These are phyloP conservation scores for Colletotrichum simmondsii DNA, from an alignment of 2,329 filamentous ascomycete species.

Conservation along the genomic window DNA sequence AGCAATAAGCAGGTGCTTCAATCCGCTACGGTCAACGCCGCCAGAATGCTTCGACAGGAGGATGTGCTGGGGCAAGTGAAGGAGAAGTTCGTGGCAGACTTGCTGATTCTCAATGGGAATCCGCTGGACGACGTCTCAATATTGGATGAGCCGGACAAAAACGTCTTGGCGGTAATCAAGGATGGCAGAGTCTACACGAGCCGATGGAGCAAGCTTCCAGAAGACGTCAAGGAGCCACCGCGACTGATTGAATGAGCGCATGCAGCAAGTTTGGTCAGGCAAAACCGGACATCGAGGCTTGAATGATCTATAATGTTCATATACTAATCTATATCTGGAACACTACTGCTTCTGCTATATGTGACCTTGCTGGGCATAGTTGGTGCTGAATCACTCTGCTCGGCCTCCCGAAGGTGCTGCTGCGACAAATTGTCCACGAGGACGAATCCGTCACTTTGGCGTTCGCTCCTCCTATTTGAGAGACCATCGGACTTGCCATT, in stretches of 20 bases:
- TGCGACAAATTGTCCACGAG: neutral
- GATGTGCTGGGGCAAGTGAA: constrained; percentile 60
- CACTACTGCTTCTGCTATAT: neutral
- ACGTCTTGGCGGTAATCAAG: constrained; percentile 63
- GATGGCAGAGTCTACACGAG: constrained; percentile 58
- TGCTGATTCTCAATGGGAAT: constrained; percentile 62
- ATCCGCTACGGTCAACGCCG: constrained; percentile 57
- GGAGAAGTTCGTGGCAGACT: constrained; percentile 61
- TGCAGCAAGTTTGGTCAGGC: too few relatives aligned
- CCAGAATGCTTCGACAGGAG: constrained; percentile 58
- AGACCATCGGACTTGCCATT: neutral
- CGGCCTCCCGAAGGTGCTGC: neutral
- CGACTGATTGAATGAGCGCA: constrained; percentile 15
- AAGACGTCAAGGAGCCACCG: constrained; percentile 34
- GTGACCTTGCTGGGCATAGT: neutral
- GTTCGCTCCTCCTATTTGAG: neutral
- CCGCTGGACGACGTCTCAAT: constrained; percentile 66
- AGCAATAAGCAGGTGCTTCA: constrained; percentile 40
- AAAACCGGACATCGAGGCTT: neutral
- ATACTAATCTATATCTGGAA: neutral
- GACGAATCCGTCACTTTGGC: constrained; percentile 4
- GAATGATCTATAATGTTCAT: neutral
- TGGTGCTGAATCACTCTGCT: neutral
- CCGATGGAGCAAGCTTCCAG: constrained; percentile 38
- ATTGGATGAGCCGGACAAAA: constrained; percentile 58